Evolutionary conservation across 225 moss, liverwort and hornwort species (phyloP), one percentile per base, ranked within the genome.

Genomic region (Pseudoscleropodium purum): DNA sequence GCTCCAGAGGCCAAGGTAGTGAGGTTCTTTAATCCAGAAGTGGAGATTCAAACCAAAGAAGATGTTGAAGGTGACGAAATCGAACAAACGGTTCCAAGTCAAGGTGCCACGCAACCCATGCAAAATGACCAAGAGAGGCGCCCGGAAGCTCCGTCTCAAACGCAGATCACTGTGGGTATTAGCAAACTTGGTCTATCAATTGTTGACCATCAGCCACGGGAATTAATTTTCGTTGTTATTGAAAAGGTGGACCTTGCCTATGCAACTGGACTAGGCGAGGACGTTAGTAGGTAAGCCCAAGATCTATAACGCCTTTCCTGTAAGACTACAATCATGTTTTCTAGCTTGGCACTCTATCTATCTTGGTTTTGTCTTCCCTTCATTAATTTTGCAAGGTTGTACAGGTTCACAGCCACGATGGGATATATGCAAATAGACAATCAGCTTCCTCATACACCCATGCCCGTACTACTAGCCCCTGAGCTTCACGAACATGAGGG

Each of bases 391-490:
- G 78, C 82, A 89, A 37, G 73, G 72, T 91, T 83, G 83, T 92
- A 57, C 85, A 97, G 99, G 89, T 91, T 99, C 45, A 96, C 95
- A 87, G 88, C 95, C n/a, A 88, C 91, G 86, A 88, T 97, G 73
- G 96, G 94, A 17, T 90, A 96, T 75, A 70, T 99, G 91, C 99
- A 99, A 92, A 86, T 96, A 51, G 99, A 99, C 87, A 97, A 97
- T 91, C 99, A 99, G 74, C 96, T 99, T 88, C 97, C 99, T 77
- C 96, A 96, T 67, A 84, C 97, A 79, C 91, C 93, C 83, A 99
- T 99, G 99, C 97, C 99, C 24, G 96, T 99, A 54, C 89, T 99
- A 86, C 82, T 99, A 75, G 96, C 95, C 79, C 99, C 99, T 81
- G 97, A 96, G 84, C 86, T 85, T 52, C 91, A 91, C 41, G 96